These are phyloP conservation scores for Pyronema omphalodes DNA, from an alignment of 495 filamentous ascomycete species.

Conservation along the genomic window DNA sequence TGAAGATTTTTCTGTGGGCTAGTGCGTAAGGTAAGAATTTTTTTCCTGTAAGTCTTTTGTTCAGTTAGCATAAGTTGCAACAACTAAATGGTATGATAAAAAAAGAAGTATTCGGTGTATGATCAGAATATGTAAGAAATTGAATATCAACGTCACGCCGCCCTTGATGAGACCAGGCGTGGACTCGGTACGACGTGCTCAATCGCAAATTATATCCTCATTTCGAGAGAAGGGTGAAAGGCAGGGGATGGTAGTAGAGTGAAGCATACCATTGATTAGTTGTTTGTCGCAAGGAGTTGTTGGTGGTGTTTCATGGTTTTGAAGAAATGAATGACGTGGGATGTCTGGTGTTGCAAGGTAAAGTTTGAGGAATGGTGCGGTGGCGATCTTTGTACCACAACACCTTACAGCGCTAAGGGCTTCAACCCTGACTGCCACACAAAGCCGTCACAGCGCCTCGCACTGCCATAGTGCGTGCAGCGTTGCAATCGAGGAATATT, in stretches of 20 bases:
- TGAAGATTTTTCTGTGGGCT: no score
- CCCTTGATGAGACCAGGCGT: conserved; percentile 73
- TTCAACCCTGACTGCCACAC: not conserved
- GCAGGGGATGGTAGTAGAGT: not conserved
- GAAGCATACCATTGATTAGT: no score
- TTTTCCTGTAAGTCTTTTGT: no score
- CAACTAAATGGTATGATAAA: no score
- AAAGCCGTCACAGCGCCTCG: conserved; percentile 11
- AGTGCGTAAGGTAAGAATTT: no score
- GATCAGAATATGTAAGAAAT: conserved; percentile 95
- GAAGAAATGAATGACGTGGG: no score
- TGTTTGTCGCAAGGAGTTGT: no score
- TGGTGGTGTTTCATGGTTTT: no score
- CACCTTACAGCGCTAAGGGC: not conserved
- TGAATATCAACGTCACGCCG: conserved; percentile 54
- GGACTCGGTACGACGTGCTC: conserved; percentile 57
- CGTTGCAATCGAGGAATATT: conserved; percentile 11
- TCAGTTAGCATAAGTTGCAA: no score
- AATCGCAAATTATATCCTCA: conserved; percentile 99
- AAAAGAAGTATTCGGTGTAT: not conserved
- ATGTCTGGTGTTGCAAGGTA: no score
- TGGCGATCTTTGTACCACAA: no score
- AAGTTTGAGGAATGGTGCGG: no score
- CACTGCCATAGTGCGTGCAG: conserved; percentile 10
- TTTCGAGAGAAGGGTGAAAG: conserved; percentile 11